Evolutionary conservation across 192 early-diverging fungal species (phyloP), one percentile per base, ranked within the genome.

Genomic region (Pilaira anomala): DNA sequence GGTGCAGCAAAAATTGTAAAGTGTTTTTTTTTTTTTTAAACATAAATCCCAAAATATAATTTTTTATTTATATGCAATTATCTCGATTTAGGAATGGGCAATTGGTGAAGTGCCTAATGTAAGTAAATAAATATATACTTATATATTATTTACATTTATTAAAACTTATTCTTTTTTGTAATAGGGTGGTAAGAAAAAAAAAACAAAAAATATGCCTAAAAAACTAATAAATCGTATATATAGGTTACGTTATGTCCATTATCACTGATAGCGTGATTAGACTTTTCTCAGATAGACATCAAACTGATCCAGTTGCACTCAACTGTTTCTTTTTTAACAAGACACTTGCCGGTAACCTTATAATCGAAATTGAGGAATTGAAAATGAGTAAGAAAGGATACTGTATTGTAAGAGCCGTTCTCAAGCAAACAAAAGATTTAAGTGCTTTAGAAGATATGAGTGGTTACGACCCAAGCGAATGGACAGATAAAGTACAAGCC

Each of bases 291-390:
- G 45, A 44, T 52, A 54, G 48, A 46, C 18, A 42, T 12, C 72
- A 74, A 40, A 28, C 22, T 2, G 72, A 74, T 21, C 66, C 72
- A 12, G 30, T 74, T n/a, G 61, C 72, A 19, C 22, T 74, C 44
- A 74, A 69, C 19, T 45, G 41, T 14, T 74, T 74, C 50, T 74
- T 60, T 33, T 53, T 68, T n/a, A 49, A 36, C 19, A 74, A 74
- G 19, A 65, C 60, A 24, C 13, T 22, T 2, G 16, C 46, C 0
- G 66, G 54, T 14, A 25, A 53, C 18, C 46, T 51, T 39, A 18
- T 74, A 13, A 29, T 74, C 7, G 72, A 74, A 48, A 44, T 74
- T 2, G 42, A 54, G 24, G 66, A 68, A 25, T 30, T 74, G 7
- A 74, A 74, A 19, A 25, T 45, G 40, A 53, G 42, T 22, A 63